Base-by-base conservation (phyloP, 83 land plant species). In the Diphasiastrum complanatum region DNA sequence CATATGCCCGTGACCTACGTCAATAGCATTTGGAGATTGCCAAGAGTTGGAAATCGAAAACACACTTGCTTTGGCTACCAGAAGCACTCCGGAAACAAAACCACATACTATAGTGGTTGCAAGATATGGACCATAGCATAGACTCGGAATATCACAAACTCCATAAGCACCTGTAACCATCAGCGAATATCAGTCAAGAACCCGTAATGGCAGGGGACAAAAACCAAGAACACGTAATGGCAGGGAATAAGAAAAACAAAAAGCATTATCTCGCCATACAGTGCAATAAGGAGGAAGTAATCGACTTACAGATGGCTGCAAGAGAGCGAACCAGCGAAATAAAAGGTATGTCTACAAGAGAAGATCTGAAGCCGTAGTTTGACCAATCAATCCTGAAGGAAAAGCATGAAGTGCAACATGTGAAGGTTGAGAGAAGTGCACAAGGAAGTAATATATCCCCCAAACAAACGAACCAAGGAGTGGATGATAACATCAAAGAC, bases 61-160 rank as follows among this genome's bases (percentile, higher is more conserved):
- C 27, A 91, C 49, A 56, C 75, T 76, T 12, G 82, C 83, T 70
- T 91, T 91, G 0, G 77, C 79, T 0, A 76, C 67, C 18, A 91
- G 79, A 38, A 83, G 30, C 32, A 77, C 67, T 38, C 79, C 72
- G 2, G 91, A 85, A 33, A 59, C 54, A 18, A 83, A 12, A 1
- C 88, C 83, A 47, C 71, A 83, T 1, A 88, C 51, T 5, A 78
- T 58, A 5, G 83, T 77, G 0, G 75, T 81, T 43, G 80, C 84
- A 52, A 92, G 72, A 63, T 92, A 92, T 2, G 91, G 88, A 1
- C 98, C 89, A 37, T 84, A 76, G 1, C 80, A 82, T 25, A 87
- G 66, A 20, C 83, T 78, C 0, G 84, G 86, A 2, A 64, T 67
- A 59, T 85, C 97, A 62, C 86, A 91, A 12, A 86, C 30, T 5